These are phyloP conservation scores for Penicillium herquei DNA, from an alignment of 495 filamentous ascomycete species.

Conservation along the genomic window DNA sequence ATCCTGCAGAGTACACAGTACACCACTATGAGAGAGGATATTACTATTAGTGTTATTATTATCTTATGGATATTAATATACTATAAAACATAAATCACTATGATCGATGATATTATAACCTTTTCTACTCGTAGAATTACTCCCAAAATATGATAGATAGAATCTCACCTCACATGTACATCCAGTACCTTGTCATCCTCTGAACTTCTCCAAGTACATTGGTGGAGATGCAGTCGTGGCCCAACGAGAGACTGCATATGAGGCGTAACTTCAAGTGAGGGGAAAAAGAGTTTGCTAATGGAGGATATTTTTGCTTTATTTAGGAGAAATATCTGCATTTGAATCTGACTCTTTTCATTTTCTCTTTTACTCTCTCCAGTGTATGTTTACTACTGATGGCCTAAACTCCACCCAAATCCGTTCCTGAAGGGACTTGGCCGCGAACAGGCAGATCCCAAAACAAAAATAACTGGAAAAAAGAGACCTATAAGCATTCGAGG, in stretches of 20 bases:
- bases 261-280: conserved; percentile 3
- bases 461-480: background rate
- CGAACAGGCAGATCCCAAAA: background rate
- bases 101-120: no score
- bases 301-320: no score
- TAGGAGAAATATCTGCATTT: background rate
- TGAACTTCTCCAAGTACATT: background rate
- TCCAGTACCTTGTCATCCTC: background rate
- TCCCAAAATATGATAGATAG: background rate
- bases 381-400: background rate
- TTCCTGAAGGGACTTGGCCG: no score
- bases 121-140: background rate
- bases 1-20: background rate
- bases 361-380: background rate
- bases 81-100: no score
- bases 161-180: background rate
- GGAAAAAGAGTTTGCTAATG: conserved; percentile 5
- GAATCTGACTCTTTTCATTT: background rate
- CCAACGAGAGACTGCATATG: conserved; percentile 16
- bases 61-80: no score
- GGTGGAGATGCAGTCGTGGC: conserved; percentile 13
- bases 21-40: no score
- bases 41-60: no score
- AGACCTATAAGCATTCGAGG: background rate
- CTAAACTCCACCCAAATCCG: background rate